Evolutionary conservation across 2,329 filamentous ascomycete genomes (phyloP), one percentile per base, ranked within the genome.

Genomic region (Tothia fuscella): DNA sequence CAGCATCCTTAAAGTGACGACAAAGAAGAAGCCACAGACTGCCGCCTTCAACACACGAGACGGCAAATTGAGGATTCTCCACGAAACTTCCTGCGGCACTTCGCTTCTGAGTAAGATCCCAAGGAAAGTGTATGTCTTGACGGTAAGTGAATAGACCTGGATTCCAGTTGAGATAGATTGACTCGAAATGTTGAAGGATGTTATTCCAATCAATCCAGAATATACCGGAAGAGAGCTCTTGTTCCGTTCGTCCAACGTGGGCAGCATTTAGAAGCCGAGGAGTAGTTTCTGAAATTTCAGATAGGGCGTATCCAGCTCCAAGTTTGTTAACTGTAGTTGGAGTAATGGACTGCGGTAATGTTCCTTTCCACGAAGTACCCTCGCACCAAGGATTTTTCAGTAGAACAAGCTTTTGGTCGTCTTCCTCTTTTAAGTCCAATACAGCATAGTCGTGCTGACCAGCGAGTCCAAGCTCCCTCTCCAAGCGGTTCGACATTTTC

Each of bases 121-220:
- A 98, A 2, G 71, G 70, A 54, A 96, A 93, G 60, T 98, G 91
- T 43, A 88, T 77, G 52, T 98, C 88, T 58, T 94, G 80, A 6
- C 88, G 78, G 55, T 82, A 66, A 2, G 67, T 67, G 61, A 98
- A 98, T 1, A 94, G 67, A 1, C 74, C 72, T 0, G 91, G 88
- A 49, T 94, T 95, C 91, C 91, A 98, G 61, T 96, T 98, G 42
- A 98, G 69, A 59, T 96, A 98, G 50, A 98, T 76, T 14, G 88
- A 93, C 57, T 96, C 87, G 48, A 95, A 98, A 55, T 94, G 80
- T 53, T 94, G 87, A 26, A 85, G 74, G 3, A 95, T 78, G 49
- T 87, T 83, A 50, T 93, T 83, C 21, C 91, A 76, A 19, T 80
- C 78, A 63, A 96, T 93, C 89, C 91, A 96, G 55, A 94, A 93